Evolutionary conservation across 208 protist genomes (phyloP).

Genomic region (Eutreptiella sp.): DNA sequence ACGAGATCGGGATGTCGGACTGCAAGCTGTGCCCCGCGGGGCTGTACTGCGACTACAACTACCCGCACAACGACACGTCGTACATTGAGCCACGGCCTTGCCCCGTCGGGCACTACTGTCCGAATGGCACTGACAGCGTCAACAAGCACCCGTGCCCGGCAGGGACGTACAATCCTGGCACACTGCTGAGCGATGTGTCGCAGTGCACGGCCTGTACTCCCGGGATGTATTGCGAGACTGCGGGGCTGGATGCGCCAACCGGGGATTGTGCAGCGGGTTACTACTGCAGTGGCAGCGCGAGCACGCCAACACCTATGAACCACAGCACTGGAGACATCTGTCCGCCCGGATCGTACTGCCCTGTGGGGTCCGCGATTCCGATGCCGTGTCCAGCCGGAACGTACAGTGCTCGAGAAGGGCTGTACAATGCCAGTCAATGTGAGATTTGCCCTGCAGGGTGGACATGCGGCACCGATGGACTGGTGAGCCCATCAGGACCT

Average conservation of each 20-base stretch:
- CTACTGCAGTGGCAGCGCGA: conserved; percentile 28
- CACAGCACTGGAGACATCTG: conserved; percentile 19
- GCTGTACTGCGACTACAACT: conserved; percentile 34
- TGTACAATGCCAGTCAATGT: neutral
- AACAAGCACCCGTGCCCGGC: conserved; percentile 14
- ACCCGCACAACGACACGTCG: neutral
- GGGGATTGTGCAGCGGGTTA: conserved; percentile 31
- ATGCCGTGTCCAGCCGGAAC: conserved; percentile 14
- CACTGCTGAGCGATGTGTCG: neutral
- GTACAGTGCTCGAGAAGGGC: conserved; percentile 17
- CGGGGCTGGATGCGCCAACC: conserved; percentile 3
- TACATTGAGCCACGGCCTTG: conserved; percentile 11
- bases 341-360: conserved; percentile 22
- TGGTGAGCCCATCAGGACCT: neutral
- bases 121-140: conserved; percentile 13
- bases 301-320: conserved; percentile 13
- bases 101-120: conserved; percentile 30
- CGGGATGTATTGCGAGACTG: conserved; percentile 15
- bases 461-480: conserved; percentile 16
- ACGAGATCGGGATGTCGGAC: conserved; percentile 2
- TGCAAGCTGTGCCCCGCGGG: conserved; percentile 40
- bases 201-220: neutral
- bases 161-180: conserved; percentile 13
- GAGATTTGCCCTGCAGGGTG: conserved; percentile 26
- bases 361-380: conserved; percentile 24